Base-by-base conservation (phyloP, 2,329 filamentous ascomycete species). In the Fusarium beomiforme region DNA sequence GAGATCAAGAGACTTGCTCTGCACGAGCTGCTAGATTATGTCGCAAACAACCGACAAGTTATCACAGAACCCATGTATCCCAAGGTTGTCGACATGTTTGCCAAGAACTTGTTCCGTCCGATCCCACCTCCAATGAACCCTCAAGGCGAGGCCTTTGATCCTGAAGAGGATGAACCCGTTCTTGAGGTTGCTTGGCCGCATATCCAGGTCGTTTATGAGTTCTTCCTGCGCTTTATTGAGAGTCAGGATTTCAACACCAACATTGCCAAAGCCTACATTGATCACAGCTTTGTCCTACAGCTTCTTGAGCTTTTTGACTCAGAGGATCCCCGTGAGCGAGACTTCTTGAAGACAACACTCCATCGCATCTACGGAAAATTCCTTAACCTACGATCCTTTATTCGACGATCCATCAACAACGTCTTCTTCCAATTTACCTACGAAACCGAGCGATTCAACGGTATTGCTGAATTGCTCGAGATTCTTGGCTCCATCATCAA, bases 181-280 rank as follows among this genome's bases (percentile, higher is more conserved):
- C 87, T 99, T 63, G 96, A 99, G 84, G 96, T 99, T 37, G 96
- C 96, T 8, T 99, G 96, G 96, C 96, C 96, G 11, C 96, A 99
- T 81, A 99, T 99, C 67, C 96, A 99, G 83, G 96, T 99, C 61
- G 96, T 99, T 42, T 99, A 99, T 83, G 96, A 99, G 82, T 99
- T 99, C 86, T 99, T 99, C 86, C 86, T 99, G 69, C 90, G 96
- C 66, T 99, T 99, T 83, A 99, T 99, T 76, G 96, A 99, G 82
- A 98, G 96, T 82, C 96, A 98, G 81, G 96, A 99, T 82, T 99
- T 99, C 88, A 99, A 98, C 85, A 99, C 96, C 75, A 99, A 99
- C 83, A 98, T 98, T 78, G 96, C 96, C 75, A 99, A 99, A 85
- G 93, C 95, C 69, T 98, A 97, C 82, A 99, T 99, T 80, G 96